Evolutionary conservation across 208 protist species (phyloP).

Genomic region (Wallacemonas sp.): DNA sequence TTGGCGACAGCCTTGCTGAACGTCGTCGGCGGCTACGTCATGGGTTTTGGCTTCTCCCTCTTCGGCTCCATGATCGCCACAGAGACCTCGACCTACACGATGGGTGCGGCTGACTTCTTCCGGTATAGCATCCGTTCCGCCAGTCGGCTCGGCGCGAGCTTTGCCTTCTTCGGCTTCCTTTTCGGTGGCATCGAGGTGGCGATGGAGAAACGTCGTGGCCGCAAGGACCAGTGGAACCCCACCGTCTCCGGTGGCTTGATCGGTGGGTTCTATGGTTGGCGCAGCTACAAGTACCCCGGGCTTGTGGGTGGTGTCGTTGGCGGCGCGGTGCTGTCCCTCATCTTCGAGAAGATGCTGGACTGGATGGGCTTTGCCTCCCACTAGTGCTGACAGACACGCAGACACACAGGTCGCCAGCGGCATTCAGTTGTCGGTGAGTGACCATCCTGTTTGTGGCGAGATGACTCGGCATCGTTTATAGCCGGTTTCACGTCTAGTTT

Average conservation of each 20-base stretch:
- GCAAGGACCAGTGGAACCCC: slow-evolving; percentile 87
- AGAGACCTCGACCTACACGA: slow-evolving; percentile 82
- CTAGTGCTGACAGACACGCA: slow-evolving; percentile 21
- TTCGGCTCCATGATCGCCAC: slow-evolving; percentile 87
- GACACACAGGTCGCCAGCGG: no score
- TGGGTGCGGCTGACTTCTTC: slow-evolving; percentile 90
- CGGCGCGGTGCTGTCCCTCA: slow-evolving; percentile 67
- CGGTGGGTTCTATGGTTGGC: slow-evolving; percentile 80
- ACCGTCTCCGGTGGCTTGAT: slow-evolving; percentile 69
- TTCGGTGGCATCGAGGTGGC: slow-evolving; percentile 89
- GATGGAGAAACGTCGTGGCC: slow-evolving; percentile 88
- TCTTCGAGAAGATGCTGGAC: slow-evolving; percentile 83
- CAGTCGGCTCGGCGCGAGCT: slow-evolving; percentile 57
- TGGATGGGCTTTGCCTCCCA: slow-evolving; percentile 66
- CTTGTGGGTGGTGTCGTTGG: slow-evolving; percentile 55
- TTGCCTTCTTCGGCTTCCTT: slow-evolving; percentile 88
- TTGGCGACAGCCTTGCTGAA: slow-evolving; percentile 56
- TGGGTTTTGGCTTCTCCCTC: slow-evolving; percentile 86
- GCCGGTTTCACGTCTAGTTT: no score
- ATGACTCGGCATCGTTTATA: no score
- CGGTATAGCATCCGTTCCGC: slow-evolving; percentile 68
- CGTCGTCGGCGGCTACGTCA: slow-evolving; percentile 81
- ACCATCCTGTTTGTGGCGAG: no score
- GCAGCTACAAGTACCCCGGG: slow-evolving; percentile 78
- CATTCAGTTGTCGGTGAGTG: no score